Evolutionary conservation across 139 green algal genomes (phyloP), one percentile per base, ranked within the genome.

Genomic region (Chlamydomonas eustigma): DNA sequence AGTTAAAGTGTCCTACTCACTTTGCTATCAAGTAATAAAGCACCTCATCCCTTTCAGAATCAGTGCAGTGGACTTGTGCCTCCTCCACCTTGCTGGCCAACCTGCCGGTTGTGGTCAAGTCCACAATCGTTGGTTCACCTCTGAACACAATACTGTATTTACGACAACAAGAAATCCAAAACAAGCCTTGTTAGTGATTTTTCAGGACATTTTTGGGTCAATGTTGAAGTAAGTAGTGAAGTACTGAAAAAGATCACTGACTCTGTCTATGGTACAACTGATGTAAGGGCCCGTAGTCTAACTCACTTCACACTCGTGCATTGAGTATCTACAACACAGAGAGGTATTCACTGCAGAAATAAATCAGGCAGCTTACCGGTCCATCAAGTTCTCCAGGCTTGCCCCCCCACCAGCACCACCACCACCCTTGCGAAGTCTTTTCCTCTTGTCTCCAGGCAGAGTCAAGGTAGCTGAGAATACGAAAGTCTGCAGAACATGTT

Each of bases 391-490:
- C 52, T 94, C 91, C 71, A 96, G 83, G 37, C 79, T 88, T 18
- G 82, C 83, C 5, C 82, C 79, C 66, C 89, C 90, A 64, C 82
- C 81, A 2, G 86, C 80, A 12, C 90, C 92, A 64, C 89, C 91
- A 35, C 80, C 86, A 18, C 89, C 84, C n/a, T 84, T 87, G 30
- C 80, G 77, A 52, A 96, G 78, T 24, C 91, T 85, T 52, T 86
- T 86, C n/a, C 90, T 84, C 39, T 95, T 74, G 18, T 69, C 76
- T 36, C 76, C 66, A 6, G 95, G 95, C 85, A 99, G 88, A 4
- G 93, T 94, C 30, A 99, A 87, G 5, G 95, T 99, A 1, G 95
- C 95, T 5, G 88, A 96, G 77, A 99, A 99, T 34, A 99, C 90
- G 75, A 98, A 91, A 1, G 90, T 97, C 85, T 98, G 95, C 82